Conservation (phyloP, 73 alveolate species). For the Paraurostyla sp. region DNA sequence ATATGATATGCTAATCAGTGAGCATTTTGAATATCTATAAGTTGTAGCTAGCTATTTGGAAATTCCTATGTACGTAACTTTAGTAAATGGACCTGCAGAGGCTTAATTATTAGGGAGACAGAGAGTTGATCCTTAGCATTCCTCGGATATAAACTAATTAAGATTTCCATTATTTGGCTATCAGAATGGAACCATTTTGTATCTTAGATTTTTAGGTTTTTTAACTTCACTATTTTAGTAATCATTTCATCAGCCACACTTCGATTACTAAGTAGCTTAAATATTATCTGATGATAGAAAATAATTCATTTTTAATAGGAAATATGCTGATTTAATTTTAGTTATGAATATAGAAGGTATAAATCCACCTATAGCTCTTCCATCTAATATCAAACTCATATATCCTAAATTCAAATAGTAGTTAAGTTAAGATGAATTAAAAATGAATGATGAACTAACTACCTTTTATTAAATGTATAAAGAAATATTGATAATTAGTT, state of each 20-base stretch:
- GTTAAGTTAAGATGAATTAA: background rate
- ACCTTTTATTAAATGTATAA: background rate
- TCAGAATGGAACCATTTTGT: too few relatives aligned
- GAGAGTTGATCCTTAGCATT: background rate
- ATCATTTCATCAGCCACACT: too few relatives aligned
- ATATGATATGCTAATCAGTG: background rate
- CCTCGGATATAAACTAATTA: background rate
- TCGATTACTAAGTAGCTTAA: background rate
- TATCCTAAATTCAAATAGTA: slow-evolving; percentile 20
- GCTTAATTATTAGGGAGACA: background rate
- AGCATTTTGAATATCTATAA: background rate
- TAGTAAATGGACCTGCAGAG: slow-evolving; percentile 17
- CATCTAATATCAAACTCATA: too few relatives aligned
- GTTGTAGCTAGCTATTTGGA: slow-evolving; percentile 12
- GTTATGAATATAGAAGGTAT: too few relatives aligned
- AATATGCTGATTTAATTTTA: too few relatives aligned
- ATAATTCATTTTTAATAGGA: too few relatives aligned
- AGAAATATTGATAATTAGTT: background rate
- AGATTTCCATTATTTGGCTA: background rate
- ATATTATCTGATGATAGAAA: too few relatives aligned
- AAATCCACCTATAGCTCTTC: too few relatives aligned
- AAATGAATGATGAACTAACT: background rate
- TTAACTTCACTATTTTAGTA: too few relatives aligned
- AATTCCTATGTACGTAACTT: background rate
- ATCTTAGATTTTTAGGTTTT: too few relatives aligned